These are phyloP conservation scores for Metschnikowia reukaufii DNA, from an alignment of 805 yeast species.

Conservation along the genomic window DNA sequence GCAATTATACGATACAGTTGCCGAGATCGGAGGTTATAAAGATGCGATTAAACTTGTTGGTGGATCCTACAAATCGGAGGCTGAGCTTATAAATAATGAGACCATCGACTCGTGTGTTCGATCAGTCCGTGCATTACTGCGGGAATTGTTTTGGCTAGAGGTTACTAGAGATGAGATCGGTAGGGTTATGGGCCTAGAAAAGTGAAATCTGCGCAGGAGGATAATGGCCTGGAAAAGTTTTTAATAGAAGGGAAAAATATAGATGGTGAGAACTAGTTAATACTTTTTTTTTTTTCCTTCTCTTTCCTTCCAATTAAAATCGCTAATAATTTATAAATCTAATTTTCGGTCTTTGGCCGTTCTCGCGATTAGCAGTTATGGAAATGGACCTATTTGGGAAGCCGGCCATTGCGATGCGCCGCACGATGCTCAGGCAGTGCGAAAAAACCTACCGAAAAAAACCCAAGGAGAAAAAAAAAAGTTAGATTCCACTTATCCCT, in stretches of 20 bases:
- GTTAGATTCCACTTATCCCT: constrained; percentile 1
- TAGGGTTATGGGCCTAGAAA: constrained; percentile 22
- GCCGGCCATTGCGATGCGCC: constrained; percentile 21
- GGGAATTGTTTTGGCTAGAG: constrained; percentile 46
- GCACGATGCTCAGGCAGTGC: constrained; percentile 26
- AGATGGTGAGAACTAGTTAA: background rate
- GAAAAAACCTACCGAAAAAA: constrained; percentile 16
- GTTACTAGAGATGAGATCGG: constrained; percentile 33
- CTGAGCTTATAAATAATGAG: constrained; percentile 35
- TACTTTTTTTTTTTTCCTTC: background rate
- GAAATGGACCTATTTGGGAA: background rate
- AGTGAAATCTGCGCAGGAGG: constrained; percentile 4
- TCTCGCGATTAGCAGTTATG: background rate
- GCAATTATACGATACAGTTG: constrained; percentile 62
- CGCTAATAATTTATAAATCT: too few species aligned
- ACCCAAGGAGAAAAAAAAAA: constrained; percentile 13
- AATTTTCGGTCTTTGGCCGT: background rate
- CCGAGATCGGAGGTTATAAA: constrained; percentile 68
- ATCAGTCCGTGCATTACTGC: constrained; percentile 34
- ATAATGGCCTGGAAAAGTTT: background rate
- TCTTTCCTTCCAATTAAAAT: too few species aligned
- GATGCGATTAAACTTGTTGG: constrained; percentile 64
- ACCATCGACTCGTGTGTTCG: constrained; percentile 37
- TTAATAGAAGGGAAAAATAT: too few species aligned
- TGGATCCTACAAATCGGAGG: constrained; percentile 41